Base-by-base conservation (phyloP, 2,329 filamentous ascomycete species). In the Calonectria naviculata region DNA sequence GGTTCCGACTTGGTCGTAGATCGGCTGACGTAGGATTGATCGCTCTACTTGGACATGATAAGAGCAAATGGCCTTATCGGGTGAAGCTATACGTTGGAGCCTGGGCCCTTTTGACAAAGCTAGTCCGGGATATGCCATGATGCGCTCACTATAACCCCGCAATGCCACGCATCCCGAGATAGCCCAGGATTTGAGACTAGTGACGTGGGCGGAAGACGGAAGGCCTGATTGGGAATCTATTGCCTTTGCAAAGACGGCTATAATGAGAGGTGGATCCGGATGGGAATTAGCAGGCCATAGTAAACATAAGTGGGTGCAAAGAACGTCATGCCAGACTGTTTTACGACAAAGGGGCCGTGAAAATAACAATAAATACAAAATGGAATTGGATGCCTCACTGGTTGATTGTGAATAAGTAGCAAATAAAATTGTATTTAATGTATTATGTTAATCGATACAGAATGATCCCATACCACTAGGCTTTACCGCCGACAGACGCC, bases 101-200 rank as follows among this genome's bases (percentile, higher is more conserved):
- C 49, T 60, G 47, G 42, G 49, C 47, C 42, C 44, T 21, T 54
- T 65, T 56, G 62, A 19, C 42, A 47, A 64, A 47, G 47, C 26
- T 31, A 49, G 38, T 63, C 66, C 24, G n/a, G 66, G 66, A 64
- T 58, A 58, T 46, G 31, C 66, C 58, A 36, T 63, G 41, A 60
- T 49, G 54, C n/a, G 24, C 31, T 36, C n/a, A 36, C 60, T 26
- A 26, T 21, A 49, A 44, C 65, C 63, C 65, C 54, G 56, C 56
- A 42, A 52, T 19, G 41, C 44, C 46, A 49, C 34, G 17, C 17
- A 13, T 29, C 67, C 60, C 49, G 46, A 65, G 67, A 69, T 69
- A 52, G 34, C 41, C 21, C 28, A 15, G n/a, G 9, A 36, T 65
- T 65, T 54, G 62, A 61, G 28, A 42, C 58, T 54, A 44, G 31